Conservation (phyloP, 768 basidiomycete species). For the Rhodotorula paludigena region DNA sequence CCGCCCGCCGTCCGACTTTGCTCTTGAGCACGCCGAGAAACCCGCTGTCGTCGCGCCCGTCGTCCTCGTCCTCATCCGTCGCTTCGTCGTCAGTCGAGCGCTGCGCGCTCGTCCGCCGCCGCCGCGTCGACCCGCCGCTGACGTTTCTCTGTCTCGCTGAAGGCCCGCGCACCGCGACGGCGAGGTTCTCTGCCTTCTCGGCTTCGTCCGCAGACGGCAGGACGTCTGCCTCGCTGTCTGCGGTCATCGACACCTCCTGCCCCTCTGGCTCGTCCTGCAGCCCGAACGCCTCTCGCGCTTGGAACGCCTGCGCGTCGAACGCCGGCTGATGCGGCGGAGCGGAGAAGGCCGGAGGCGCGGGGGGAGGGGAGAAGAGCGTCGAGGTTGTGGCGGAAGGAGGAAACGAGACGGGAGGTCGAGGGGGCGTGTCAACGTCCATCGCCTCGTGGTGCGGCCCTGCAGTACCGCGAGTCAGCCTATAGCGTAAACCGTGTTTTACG, state of each 20-base stretch:
- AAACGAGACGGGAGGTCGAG: slow-evolving; percentile 5
- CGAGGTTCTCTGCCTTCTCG: not conserved
- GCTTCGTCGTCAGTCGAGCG: not conserved
- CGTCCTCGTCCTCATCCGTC: not conserved
- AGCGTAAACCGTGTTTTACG: not conserved
- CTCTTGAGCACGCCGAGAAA: slow-evolving; percentile 15
- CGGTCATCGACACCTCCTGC: slow-evolving; percentile 17
- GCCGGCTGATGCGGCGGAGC: not conserved
- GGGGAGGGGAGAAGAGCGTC: slow-evolving; percentile 9
- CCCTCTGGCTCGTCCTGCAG: slow-evolving; percentile 3
- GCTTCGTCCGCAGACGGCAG: not conserved
- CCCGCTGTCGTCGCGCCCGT: slow-evolving; percentile 3
- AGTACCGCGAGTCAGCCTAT: not conserved
- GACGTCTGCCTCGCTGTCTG: slow-evolving; percentile 8
- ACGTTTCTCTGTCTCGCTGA: not conserved
- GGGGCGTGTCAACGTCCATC: slow-evolving; percentile 39
- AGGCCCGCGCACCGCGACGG: not conserved
- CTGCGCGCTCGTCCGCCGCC: not conserved
- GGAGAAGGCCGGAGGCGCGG: not conserved
- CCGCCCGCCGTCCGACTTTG: not conserved
- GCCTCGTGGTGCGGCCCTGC: slow-evolving; percentile 39
- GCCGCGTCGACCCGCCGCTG: not conserved
- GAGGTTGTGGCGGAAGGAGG: not conserved
- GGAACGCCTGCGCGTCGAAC: slow-evolving; percentile 19
- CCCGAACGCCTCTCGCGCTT: slow-evolving; percentile 21